Base-by-base conservation (phyloP, 352 stramenopile species). In the Saprolegnia parasitica region DNA sequence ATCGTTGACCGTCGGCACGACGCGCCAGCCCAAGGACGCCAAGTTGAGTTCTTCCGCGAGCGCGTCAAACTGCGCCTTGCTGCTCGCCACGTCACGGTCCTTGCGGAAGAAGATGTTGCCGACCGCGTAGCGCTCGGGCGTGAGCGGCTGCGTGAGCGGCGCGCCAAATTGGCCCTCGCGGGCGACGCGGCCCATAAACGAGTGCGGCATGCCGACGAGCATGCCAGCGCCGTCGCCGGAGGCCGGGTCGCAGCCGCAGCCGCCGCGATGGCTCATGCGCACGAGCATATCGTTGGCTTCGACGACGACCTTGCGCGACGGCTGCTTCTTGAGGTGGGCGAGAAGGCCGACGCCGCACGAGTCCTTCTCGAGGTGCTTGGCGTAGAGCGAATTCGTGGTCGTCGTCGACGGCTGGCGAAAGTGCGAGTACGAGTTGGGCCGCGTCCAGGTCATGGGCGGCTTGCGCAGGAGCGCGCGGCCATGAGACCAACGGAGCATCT, bases 211-310 rank as follows among this genome's bases (percentile, higher is more conserved):
- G 47, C 88, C 94, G 52, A 98, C 93, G n/a, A 99, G 79, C 85
- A 99, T 98, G 73, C 96, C 96, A 49, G 78, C 78, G 54, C 76
- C 91, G 76, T 98, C 92, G 54, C 95, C 95, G 24, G 90, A 97
- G 61, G 93, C 94, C 15, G 96, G 93, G 76, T 98, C 96, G 73
- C 95, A 98, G 56, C 95, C 96, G 71, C 95, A 98, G 63, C 94
- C 95, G 54, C 95, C 83, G 60, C 96, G 81, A 81, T 98, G 96
- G 54, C 88, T 95, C 95, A 98, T 98, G 35, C 95, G 87, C 68
- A 98, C 89, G 35, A 98, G 86, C 95, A 99, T 98, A 76, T 98
- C 92, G 80, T 98, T 97, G 23, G 95, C 94, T 76, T 98, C 88
- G 32, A 97, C 82, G 23, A 99, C 94, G 35, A 83, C 95, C 60